Percentiles rank a stretch among this genome's conserved stretches.
phyloP scores from a whole-genome alignment of 257 asterid genomes.

The Lycium barbarum region DNA sequence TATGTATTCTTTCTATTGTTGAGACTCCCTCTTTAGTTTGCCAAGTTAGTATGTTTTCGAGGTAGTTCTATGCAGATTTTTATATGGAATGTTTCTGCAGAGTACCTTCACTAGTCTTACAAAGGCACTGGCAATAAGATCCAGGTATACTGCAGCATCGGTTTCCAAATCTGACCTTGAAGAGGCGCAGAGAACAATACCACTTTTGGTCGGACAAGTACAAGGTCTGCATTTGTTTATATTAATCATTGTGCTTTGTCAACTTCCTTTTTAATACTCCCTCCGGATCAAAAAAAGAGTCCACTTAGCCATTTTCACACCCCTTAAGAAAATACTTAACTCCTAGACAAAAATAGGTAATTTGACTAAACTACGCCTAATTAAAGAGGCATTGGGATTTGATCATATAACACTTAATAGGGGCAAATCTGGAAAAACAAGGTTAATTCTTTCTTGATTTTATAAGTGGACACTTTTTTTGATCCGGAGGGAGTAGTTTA shows the following conservation, averaged over 20 bases:
- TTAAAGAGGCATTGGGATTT: no score
- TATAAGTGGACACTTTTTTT: no score
- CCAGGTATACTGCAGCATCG: constrained; percentile 47
- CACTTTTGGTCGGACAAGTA: constrained; percentile 43
- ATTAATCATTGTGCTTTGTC: constrained; percentile 10
- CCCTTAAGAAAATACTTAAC: no score
- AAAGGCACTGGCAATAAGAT: constrained; percentile 47
- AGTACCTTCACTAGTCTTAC: constrained; percentile 51
- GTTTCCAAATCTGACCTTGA: constrained; percentile 49
- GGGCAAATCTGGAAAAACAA: no score
- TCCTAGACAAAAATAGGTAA: no score
- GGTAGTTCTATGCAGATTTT: constrained; percentile 15
- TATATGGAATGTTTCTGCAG: constrained; percentile 50
- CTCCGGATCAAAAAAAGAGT: no score
- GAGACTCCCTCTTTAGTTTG: background rate
- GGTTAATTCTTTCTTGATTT: no score
- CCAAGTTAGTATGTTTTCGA: background rate
- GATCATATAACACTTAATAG: no score
- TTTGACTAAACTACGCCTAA: no score
- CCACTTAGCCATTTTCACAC: no score
- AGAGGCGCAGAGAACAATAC: constrained; percentile 46
- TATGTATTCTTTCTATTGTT: constrained; percentile 15
- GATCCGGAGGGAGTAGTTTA: no score
- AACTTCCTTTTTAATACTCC: background rate
- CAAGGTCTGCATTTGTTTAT: constrained; percentile 49